These are phyloP conservation scores for Avena insularis DNA, from an alignment of 176 grass and related monocot genomes.

Conservation along the genomic window DNA sequence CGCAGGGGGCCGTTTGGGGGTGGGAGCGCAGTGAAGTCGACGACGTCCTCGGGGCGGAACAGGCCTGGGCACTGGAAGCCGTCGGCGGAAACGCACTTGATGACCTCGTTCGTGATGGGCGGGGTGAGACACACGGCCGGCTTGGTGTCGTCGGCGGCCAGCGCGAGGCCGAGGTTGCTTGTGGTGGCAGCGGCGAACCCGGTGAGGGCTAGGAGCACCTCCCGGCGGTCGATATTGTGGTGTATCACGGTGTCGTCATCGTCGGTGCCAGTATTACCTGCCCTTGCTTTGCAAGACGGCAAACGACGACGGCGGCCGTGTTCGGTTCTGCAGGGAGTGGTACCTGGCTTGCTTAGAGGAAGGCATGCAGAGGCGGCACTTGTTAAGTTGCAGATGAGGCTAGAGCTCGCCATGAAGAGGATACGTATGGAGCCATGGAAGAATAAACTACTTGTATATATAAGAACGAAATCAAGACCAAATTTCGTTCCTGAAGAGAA, in stretches of 20 bases:
- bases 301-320: not conserved
- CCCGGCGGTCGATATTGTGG: not conserved
- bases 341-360: not conserved
- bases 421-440: not conserved
- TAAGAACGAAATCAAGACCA: not conserved
- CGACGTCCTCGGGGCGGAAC: constrained; percentile 21
- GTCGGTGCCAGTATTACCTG: not conserved
- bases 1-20: not conserved
- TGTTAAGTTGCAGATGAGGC: not conserved
- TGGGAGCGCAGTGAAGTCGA: constrained; percentile 8
- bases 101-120: not conserved
- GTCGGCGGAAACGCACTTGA: constrained; percentile 10
- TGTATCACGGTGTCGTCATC: not conserved
- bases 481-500: not conserved
- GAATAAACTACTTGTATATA: too few species aligned
- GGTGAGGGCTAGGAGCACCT: not conserved
- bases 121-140: not conserved
- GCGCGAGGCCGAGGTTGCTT: not conserved
- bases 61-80: constrained; percentile 7
- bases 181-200: not conserved
- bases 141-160: not conserved
- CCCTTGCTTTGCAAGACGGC: not conserved
- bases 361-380: not conserved
- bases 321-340: not conserved
- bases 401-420: not conserved